Percentiles rank a stretch among this genome's conserved stretches.
phyloP scores from a whole-genome alignment of 2,329 filamentous ascomycete genomes.

The Exophiala phaeomuriformis region DNA sequence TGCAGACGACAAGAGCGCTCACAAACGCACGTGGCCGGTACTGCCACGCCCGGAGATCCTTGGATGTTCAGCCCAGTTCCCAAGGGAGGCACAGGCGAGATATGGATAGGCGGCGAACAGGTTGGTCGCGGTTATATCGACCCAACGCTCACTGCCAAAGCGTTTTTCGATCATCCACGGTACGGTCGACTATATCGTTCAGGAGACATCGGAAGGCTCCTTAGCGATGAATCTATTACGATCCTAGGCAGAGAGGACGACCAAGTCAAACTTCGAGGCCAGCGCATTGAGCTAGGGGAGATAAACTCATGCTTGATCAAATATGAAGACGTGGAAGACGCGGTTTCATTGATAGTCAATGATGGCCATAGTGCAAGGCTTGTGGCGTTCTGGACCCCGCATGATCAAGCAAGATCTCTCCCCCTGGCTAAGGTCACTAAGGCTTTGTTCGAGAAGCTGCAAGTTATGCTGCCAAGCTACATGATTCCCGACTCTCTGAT shows the following conservation, averaged over 20 bases:
- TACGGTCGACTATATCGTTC: slow-evolving; percentile 73
- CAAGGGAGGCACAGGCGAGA: slow-evolving; percentile 66
- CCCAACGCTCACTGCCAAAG: slow-evolving; percentile 54
- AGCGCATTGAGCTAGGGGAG: slow-evolving; percentile 70
- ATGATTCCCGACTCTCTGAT: slow-evolving; percentile 73
- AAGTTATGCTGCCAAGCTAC: slow-evolving; percentile 57
- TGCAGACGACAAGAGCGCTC: slow-evolving; percentile 15
- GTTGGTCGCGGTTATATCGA: slow-evolving; percentile 66
- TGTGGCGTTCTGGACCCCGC: slow-evolving; percentile 59
- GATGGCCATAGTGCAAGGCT: slow-evolving; percentile 46
- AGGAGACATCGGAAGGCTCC: slow-evolving; percentile 72
- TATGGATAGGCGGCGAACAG: slow-evolving; percentile 82
- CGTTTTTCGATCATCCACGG: slow-evolving; percentile 60
- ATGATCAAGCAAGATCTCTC: slow-evolving; percentile 3
- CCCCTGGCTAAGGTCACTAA: background rate
- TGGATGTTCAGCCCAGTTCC: slow-evolving; percentile 50
- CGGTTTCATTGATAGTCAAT: slow-evolving; percentile 54
- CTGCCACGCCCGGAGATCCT: slow-evolving; percentile 26
- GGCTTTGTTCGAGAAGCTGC: slow-evolving; percentile 50
- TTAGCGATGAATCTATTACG: slow-evolving; percentile 66
- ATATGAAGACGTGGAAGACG: slow-evolving; percentile 50
- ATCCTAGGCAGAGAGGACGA: slow-evolving; percentile 69
- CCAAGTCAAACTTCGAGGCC: slow-evolving; percentile 74
- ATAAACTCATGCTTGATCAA: slow-evolving; percentile 58
- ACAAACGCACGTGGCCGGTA: background rate